A percentile compares a stretch with the other conserved stretches of the same genome.
Conservation (phyloP, 495 filamentous ascomycete genomes). For the Penicillium psychrofluorescens region DNA sequence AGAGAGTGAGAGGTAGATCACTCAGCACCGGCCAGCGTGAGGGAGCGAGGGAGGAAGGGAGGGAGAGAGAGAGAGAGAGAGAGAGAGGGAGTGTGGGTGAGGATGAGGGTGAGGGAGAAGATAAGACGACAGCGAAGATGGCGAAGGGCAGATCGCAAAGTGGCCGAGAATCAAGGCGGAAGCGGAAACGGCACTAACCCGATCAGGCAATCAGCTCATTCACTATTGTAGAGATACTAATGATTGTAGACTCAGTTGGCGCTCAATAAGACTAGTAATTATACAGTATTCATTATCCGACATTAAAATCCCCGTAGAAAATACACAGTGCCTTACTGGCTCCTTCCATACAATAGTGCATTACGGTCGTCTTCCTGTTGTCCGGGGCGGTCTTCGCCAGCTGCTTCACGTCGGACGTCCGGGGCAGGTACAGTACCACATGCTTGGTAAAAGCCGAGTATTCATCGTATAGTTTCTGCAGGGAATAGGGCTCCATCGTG, state of each 20-base stretch:
- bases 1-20: not conserved
- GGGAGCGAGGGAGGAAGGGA: not conserved
- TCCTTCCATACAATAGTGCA: constrained; percentile 87
- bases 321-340: constrained; percentile 73
- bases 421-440: constrained; percentile 74
- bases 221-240: no score
- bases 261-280: no score
- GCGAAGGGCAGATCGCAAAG: not conserved
- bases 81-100: not conserved
- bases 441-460: constrained; percentile 46
- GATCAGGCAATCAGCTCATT: constrained; percentile 16
- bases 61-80: constrained; percentile 1
- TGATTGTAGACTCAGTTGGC: not conserved
- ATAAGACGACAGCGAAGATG: not conserved
- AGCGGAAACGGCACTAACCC: constrained; percentile 6
- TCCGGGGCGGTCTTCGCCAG: constrained; percentile 56
- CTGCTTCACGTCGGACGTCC: constrained; percentile 81
- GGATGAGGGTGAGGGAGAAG: not conserved
- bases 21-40: no score
- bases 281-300: constrained; percentile 6
- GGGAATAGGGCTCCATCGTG: constrained; percentile 80
- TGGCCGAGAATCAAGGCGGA: not conserved
- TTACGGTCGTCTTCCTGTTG: constrained; percentile 53
- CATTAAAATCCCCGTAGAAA: constrained; percentile 43
- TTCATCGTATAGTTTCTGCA: constrained; percentile 52